phyloP scores from a whole-genome alignment of 306 rosid species.

The Quercus robur region DNA sequence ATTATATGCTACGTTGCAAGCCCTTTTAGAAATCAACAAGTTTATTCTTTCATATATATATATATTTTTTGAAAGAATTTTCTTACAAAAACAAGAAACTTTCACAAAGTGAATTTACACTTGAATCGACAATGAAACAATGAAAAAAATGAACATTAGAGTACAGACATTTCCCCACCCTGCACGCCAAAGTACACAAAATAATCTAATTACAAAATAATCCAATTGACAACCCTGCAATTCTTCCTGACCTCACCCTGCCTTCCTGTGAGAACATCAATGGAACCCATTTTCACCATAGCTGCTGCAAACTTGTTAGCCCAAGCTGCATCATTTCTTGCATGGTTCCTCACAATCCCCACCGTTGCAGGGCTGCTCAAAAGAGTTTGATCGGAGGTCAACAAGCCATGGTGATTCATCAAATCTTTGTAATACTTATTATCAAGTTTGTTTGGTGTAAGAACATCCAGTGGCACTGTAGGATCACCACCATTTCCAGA shows the following conservation, averaged over 20 bases:
- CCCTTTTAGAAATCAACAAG: background rate
- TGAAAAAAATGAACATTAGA: no score
- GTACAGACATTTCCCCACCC: background rate
- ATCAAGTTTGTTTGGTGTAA: background rate
- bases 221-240: background rate
- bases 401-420: background rate
- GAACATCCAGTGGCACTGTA: background rate
- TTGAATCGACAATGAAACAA: background rate
- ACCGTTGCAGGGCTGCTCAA: background rate
- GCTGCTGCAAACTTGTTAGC: conserved; percentile 10
- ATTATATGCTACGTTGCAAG: no score
- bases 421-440: conserved; percentile 4
- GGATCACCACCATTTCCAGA: background rate
- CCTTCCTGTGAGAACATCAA: background rate
- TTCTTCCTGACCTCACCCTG: conserved; percentile 8
- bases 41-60: background rate
- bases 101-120: background rate
- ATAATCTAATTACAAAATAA: background rate
- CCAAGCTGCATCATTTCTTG: background rate
- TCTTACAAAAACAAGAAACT: background rate
- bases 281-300: conserved; percentile 15
- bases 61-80: background rate
- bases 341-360: background rate
- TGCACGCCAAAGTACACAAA: background rate
- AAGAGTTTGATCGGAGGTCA: conserved; percentile 15